phyloP scores from a whole-genome alignment of 2,329 filamentous ascomycete species.

The Clarireedia paspali region DNA sequence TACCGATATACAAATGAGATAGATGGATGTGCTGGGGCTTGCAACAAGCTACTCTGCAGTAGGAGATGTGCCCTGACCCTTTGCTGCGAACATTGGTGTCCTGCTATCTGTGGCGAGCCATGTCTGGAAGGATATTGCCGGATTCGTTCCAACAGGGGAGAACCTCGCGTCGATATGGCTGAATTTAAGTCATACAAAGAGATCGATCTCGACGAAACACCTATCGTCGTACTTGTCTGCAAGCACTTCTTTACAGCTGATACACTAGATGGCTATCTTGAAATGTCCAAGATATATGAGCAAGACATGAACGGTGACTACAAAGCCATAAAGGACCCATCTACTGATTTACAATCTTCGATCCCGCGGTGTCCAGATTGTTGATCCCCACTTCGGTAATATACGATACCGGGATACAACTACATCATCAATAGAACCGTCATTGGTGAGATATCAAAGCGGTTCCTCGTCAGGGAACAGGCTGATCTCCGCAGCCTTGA shows the following conservation, averaged over 20 bases:
- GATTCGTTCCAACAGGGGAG: conserved; percentile 37
- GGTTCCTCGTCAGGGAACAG: conserved; percentile 28
- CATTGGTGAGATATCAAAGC: conserved; percentile 32
- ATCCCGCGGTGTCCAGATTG: conserved; percentile 31
- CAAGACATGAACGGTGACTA: conserved; percentile 25
- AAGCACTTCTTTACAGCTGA: conserved; percentile 54
- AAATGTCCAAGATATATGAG: conserved; percentile 35
- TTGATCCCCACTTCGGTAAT: conserved; percentile 28
- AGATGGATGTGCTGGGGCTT: conserved; percentile 59
- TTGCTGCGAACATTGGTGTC: conserved; percentile 55
- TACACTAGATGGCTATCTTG: conserved; percentile 52
- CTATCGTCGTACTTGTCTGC: conserved; percentile 54
- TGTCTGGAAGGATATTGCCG: conserved; percentile 54
- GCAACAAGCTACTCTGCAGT: conserved; percentile 58
- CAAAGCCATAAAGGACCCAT: conserved; percentile 24
- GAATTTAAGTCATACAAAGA: conserved; percentile 46
- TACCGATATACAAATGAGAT: neutral
- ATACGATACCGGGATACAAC: conserved; percentile 31
- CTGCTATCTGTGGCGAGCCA: conserved; percentile 55
- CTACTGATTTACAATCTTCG: conserved; percentile 16
- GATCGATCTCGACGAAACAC: conserved; percentile 48
- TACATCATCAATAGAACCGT: conserved; percentile 31
- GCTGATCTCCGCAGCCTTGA: conserved; percentile 25
- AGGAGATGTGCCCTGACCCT: conserved; percentile 46
- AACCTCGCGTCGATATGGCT: conserved; percentile 48